Evolutionary conservation across 495 filamentous ascomycete genomes (phyloP).

Genomic region (Penicillium maclennaniae): DNA sequence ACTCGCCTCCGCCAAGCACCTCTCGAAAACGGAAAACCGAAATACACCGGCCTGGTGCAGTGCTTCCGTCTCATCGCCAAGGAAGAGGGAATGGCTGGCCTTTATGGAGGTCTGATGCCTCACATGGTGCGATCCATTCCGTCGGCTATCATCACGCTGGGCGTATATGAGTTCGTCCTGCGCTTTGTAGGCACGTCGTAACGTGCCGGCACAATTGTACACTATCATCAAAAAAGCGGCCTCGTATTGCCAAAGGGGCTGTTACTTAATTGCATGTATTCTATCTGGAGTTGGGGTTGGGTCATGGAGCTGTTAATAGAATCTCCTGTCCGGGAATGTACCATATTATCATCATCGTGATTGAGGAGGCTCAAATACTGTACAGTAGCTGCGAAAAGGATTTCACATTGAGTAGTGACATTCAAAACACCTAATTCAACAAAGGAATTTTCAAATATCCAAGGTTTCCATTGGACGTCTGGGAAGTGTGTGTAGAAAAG

Average conservation of each 20-base stretch:
- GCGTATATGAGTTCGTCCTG: slow-evolving; percentile 82
- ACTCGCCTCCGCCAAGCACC: slow-evolving; percentile 81
- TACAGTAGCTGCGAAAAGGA: background rate
- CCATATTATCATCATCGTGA: slow-evolving; percentile 5
- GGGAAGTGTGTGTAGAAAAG: background rate
- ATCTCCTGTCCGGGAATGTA: slow-evolving; percentile 22
- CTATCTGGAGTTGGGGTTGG: slow-evolving; percentile 13
- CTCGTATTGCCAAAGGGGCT: slow-evolving; percentile 6
- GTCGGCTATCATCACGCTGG: slow-evolving; percentile 87
- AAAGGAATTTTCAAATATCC: background rate
- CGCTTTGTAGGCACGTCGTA: slow-evolving; percentile 37
- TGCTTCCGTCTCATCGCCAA: slow-evolving; percentile 78
- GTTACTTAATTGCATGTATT: slow-evolving; percentile 22
- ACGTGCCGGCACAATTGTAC: slow-evolving; percentile 10
- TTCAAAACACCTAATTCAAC: background rate
- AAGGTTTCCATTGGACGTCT: background rate
- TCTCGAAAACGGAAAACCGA: slow-evolving; percentile 63
- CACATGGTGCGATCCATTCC: slow-evolving; percentile 85
- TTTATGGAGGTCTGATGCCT: slow-evolving; percentile 84
- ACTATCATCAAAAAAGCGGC: slow-evolving; percentile 11
- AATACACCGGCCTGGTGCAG: slow-evolving; percentile 79
- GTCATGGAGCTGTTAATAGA: slow-evolving; percentile 16
- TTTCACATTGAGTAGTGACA: background rate
- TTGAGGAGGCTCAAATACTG: background rate
- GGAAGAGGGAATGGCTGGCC: slow-evolving; percentile 74